Evolutionary conservation across 1,139 yeast species (phyloP), one percentile per base, ranked within the genome.

Genomic region (Hemisphaericaspora xylofermentans): DNA sequence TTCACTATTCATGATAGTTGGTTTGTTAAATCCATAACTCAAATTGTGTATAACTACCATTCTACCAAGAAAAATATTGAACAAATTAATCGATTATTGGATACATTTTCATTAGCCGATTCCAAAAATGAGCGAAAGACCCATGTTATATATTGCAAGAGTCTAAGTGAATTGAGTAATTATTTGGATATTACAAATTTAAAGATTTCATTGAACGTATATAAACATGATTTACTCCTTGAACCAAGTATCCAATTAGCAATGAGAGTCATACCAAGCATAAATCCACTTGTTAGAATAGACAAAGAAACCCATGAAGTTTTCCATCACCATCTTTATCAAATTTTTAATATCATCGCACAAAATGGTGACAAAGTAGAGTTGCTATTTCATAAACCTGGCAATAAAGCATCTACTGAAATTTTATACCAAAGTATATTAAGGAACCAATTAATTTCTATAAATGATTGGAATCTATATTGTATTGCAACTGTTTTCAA

Each of bases 1-100:
- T 85, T 84, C 50, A 76, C 91, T 31, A 96, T 93, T 4, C 98
- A 93, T 61, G 97, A 91, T 54, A 84, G 88, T 40, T 89, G 96
- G 93, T 79, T 93, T 66, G 78, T 88, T 14, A 80, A 89, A 52
- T 84, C 96, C 0, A 75, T 89, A 28, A 77, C 88, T 16, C 93
- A 88, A 44, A 77, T 88, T 40, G 66, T 88, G 45, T 71, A 82
- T 44, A 86, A 84, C 52, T 65, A 58, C 43, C 60, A 63, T 41
- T 45, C 58, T 13, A 68, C 76, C 9, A 65, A 54, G 41, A 63
- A 64, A 44, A 65, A 61, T 42, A 44, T 70, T 12, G 57, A 54
- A 30, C 50, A 52, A 24, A 43, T 69, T 42, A 68, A 64, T 44
- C 52, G 54, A 36, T 45, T 66, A 35, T 49, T 68, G 33, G 71